Conservation (phyloP, 208 protist species). For the Leishmania turanica region DNA sequence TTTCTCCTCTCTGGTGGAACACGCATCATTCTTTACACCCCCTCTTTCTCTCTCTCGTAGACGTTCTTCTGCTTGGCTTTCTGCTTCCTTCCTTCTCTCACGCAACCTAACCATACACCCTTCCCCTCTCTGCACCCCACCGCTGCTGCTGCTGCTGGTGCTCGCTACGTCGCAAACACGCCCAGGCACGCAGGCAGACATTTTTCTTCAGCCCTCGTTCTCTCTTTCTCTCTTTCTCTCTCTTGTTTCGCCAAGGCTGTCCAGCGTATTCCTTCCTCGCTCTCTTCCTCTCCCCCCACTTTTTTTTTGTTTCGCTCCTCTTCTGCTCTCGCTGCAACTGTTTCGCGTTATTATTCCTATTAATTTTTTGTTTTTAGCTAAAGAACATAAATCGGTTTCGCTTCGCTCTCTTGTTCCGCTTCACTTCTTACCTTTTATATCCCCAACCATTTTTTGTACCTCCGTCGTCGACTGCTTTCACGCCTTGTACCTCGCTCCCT, state of each 20-base stretch:
- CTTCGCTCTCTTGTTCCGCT: not conserved
- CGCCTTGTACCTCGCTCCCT: not conserved
- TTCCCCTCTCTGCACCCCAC: not conserved
- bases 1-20: not conserved
- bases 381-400: not conserved
- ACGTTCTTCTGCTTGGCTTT: not conserved
- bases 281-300: not conserved
- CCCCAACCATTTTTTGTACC: not conserved
- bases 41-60: not conserved
- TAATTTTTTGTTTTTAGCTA: constrained; percentile 2
- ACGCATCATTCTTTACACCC: not conserved
- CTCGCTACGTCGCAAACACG: not conserved
- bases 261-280: not conserved
- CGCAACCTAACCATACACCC: not conserved
- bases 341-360: not conserved
- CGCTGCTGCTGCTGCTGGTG: not conserved
- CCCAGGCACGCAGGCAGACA: not conserved
- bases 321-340: not conserved
- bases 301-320: not conserved
- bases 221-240: too few species aligned
- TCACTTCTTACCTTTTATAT: not conserved
- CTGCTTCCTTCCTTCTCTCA: not conserved
- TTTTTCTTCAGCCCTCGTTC: not conserved
- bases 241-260: not conserved
- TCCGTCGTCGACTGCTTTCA: too few species aligned